Evolutionary conservation across 2,329 filamentous ascomycete genomes (phyloP).

Genomic region (Diaporthe destruens): DNA sequence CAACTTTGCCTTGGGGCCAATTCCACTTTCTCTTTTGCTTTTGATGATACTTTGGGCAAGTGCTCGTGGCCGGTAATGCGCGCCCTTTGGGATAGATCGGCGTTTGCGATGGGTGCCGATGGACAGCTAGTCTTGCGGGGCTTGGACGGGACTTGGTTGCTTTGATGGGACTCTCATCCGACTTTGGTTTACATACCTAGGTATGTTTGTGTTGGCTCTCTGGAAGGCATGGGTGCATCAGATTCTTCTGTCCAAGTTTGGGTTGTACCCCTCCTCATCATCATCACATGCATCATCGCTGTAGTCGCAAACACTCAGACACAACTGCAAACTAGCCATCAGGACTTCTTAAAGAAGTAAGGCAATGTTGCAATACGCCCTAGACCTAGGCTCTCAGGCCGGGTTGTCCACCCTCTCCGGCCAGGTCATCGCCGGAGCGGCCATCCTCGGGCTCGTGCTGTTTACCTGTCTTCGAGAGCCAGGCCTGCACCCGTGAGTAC

Average conservation of each 20-base stretch:
- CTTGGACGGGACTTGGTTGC: not conserved
- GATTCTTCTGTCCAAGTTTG: not conserved
- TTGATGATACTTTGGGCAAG: not conserved
- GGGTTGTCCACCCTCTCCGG: conserved; percentile 7
- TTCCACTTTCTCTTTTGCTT: not conserved
- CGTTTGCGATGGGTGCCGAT: not conserved
- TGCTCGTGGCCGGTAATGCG: not conserved
- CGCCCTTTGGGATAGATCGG: conserved; percentile 15
- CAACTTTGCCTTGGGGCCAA: not conserved
- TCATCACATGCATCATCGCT: not conserved
- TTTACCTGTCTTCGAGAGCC: conserved; percentile 15
- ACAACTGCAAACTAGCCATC: no score
- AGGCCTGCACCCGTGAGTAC: not conserved
- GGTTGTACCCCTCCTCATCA: not conserved
- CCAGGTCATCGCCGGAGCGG: conserved; percentile 1
- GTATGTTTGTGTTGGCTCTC: not conserved
- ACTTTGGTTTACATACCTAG: not conserved
- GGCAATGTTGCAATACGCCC: conserved; percentile 18
- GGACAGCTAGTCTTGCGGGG: not conserved
- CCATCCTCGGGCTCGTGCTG: conserved; percentile 1
- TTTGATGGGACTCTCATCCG: not conserved
- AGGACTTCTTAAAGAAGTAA: not conserved
- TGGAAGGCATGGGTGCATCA: not conserved
- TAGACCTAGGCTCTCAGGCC: conserved; percentile 18
- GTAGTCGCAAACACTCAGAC: no score